Conservation (phyloP, 805 yeast species). For the Metschnikowia lochheadii region DNA sequence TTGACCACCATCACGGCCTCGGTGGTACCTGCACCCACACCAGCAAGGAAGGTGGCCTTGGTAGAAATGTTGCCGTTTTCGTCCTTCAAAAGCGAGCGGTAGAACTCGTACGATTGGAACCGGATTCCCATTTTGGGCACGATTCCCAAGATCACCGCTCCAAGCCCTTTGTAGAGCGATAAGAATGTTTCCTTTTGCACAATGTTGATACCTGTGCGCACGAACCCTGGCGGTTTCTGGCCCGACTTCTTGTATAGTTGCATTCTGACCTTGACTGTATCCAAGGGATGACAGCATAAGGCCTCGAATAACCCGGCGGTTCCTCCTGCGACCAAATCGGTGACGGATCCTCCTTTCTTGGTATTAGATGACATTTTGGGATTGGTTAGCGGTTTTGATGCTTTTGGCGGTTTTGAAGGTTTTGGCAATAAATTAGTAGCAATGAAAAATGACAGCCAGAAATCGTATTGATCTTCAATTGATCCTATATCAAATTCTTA, state of each 20-base stretch:
- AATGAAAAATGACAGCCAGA: neutral
- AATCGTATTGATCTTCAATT: too few relatives aligned
- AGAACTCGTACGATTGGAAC: constrained; percentile 89
- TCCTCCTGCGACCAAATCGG: constrained; percentile 88
- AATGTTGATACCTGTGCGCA: constrained; percentile 75
- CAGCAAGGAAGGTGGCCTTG: constrained; percentile 77
- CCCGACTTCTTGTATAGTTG: constrained; percentile 74
- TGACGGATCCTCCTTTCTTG: constrained; percentile 41
- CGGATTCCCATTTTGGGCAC: constrained; percentile 98
- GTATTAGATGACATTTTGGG: constrained; percentile 17
- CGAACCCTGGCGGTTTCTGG: constrained; percentile 81
- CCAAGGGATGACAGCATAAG: constrained; percentile 96
- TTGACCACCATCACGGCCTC: constrained; percentile 93
- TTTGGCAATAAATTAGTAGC: neutral
- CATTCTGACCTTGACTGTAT: constrained; percentile 96
- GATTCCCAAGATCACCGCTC: constrained; percentile 95
- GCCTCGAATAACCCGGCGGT: constrained; percentile 97
- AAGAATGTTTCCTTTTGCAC: constrained; percentile 75
- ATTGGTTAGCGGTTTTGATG: too few relatives aligned
- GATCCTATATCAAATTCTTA: too few relatives aligned
- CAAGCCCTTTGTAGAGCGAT: constrained; percentile 90
- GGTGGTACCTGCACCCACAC: constrained; percentile 95
- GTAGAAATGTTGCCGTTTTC: constrained; percentile 67
- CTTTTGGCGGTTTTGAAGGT: too few relatives aligned
- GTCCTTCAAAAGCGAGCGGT: constrained; percentile 64